These are phyloP conservation scores for Aspergillus pseudoviridinutans DNA, from an alignment of 2,329 filamentous ascomycete species.

Conservation along the genomic window DNA sequence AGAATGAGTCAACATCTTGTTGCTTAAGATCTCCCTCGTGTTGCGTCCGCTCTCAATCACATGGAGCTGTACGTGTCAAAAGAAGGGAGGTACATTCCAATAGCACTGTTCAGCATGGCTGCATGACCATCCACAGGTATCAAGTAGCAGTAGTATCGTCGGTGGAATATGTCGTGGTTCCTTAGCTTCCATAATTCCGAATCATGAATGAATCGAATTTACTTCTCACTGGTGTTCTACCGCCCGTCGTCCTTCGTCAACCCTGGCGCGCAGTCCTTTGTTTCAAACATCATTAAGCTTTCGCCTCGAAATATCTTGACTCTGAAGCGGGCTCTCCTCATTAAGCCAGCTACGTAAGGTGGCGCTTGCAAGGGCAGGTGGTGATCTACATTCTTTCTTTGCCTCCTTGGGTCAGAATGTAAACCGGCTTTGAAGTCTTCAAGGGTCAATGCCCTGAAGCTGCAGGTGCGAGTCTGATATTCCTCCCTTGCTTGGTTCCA, in stretches of 20 bases:
- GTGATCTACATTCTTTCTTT: background rate
- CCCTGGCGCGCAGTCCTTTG: background rate
- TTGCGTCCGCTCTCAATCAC: constrained; percentile 36
- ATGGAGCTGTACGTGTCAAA: constrained; percentile 42
- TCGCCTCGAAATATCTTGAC: background rate
- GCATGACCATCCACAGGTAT: background rate
- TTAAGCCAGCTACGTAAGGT: background rate
- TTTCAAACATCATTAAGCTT: background rate
- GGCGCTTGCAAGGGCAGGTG: background rate
- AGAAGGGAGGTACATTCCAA: constrained; percentile 41
- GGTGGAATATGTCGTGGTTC: background rate
- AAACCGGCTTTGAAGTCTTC: background rate
- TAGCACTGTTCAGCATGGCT: background rate
- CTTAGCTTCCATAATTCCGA: background rate
- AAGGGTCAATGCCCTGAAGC: background rate
- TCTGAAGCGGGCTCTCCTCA: background rate
- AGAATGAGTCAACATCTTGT: constrained; percentile 31
- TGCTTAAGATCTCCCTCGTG: constrained; percentile 36
- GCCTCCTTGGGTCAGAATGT: constrained; percentile 1
- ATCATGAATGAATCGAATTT: background rate
- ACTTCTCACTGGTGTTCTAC: background rate
- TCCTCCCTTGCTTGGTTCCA: background rate
- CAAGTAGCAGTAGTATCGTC: background rate
- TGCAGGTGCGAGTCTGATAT: background rate
- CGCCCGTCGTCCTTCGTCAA: background rate